Conservation (phyloP, 805 yeast genomes). For the Kregervanrija fluxuum region DNA sequence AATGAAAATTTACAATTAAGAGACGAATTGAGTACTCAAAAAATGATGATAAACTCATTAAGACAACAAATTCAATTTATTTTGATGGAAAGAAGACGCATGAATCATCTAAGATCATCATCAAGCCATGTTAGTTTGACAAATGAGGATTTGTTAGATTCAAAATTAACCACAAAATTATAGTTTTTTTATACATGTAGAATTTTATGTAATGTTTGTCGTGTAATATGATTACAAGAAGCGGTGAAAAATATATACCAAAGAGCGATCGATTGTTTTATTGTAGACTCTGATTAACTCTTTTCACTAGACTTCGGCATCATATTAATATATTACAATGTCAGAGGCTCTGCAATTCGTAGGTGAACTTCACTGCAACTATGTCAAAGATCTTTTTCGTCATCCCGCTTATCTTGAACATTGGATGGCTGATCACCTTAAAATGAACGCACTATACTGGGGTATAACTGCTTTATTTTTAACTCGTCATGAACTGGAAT, state of each 20-base stretch:
- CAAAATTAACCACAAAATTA: slow-evolving; percentile 13
- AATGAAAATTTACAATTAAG: slow-evolving; percentile 27
- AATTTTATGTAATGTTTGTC: no score
- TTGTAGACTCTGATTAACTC: no score
- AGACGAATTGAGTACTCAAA: slow-evolving; percentile 41
- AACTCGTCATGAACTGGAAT: slow-evolving; percentile 46
- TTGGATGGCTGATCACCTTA: slow-evolving; percentile 84
- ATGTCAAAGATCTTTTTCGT: slow-evolving; percentile 47
- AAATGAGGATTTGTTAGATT: slow-evolving; percentile 11
- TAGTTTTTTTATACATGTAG: background rate
- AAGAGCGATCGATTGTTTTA: no score
- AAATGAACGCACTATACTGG: slow-evolving; percentile 94
- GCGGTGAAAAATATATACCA: no score
- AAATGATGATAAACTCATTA: slow-evolving; percentile 36
- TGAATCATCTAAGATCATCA: background rate
- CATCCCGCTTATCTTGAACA: slow-evolving; percentile 60
- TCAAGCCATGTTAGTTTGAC: background rate
- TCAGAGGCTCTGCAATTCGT: slow-evolving; percentile 1
- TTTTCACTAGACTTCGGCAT: no score
- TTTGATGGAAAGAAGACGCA: slow-evolving; percentile 34
- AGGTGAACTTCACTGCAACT: slow-evolving; percentile 41
- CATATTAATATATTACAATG: background rate
- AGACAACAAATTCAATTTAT: slow-evolving; percentile 46
- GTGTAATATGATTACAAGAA: no score
- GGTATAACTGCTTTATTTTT: slow-evolving; percentile 72